phyloP scores from a whole-genome alignment of 768 basidiomycete species.

The Suillus tomentosus region DNA sequence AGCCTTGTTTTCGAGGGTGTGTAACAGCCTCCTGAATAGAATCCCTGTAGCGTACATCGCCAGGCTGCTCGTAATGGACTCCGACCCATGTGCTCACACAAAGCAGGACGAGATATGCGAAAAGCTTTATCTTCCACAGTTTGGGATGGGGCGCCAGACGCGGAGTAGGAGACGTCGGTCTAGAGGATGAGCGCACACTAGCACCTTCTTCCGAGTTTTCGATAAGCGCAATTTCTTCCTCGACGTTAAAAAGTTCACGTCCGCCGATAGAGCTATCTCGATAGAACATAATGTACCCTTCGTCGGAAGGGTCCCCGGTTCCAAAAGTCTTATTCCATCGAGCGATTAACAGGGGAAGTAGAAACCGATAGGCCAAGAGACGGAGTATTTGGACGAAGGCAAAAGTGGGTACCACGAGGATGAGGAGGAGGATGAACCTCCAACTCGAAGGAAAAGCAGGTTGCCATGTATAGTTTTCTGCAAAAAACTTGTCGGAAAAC shows the following conservation, averaged over 20 bases:
- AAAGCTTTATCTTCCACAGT: conserved; percentile 1
- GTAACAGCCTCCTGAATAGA: conserved; percentile 3
- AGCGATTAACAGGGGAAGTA: neutral
- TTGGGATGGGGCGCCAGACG: neutral
- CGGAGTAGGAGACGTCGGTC: conserved; percentile 3
- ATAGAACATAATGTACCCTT: conserved; percentile 9
- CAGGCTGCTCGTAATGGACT: conserved; percentile 15
- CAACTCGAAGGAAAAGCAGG: conserved; percentile 16
- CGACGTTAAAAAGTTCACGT: neutral
- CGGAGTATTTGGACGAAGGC: conserved; percentile 8
- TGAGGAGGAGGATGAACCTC: conserved; percentile 6
- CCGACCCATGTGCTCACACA: conserved; percentile 9
- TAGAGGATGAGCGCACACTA: conserved; percentile 3
- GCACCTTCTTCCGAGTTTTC: neutral
- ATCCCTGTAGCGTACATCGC: conserved; percentile 14
- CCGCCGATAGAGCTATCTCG: neutral
- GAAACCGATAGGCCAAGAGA: conserved; percentile 3
- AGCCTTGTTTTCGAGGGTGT: conserved; percentile 12
- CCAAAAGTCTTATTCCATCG: conserved; percentile 4
- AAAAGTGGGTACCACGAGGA: conserved; percentile 10
- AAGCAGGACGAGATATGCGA: conserved; percentile 4
- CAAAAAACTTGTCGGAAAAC: conserved; percentile 8
- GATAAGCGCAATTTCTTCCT: conserved; percentile 3
- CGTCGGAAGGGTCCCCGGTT: neutral
- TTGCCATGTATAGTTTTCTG: neutral